Evolutionary conservation across 176 grass and related monocot genomes (phyloP), one percentile per base, ranked within the genome.

Genomic region (Oryza longistaminata): DNA sequence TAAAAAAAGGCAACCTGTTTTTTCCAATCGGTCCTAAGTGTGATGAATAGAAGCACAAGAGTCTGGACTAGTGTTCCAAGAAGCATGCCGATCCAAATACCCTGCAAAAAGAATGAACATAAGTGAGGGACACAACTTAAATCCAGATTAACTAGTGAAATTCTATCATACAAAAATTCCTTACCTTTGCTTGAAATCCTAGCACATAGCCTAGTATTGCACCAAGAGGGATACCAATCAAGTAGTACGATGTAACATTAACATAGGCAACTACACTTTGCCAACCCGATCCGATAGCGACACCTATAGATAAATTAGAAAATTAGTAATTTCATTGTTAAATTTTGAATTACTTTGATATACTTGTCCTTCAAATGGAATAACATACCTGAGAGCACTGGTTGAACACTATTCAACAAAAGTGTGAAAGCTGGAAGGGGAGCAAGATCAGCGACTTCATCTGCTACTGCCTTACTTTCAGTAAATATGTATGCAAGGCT

Each of bases 81-180:
- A 66, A 98, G 60, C 96, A 98, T 98, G 53, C 90, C 93, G 10
- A 94, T 87, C 96, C 96, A 98, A 85, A 98, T 95, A 17, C 96
- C 96, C 96, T 98, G 70, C 17, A 81, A 21, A 17, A 73, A 68
- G 2, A 44, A 88, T 4, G 11, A 88, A 52, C 6, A 7, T 15
- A 12, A 50, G 50, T 78, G 65, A 75, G 19, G 14, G 53, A 64
- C 52, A 65, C 0, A 19, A 35, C 2, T 27, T 9, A 67, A 3
- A 45, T 10, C 77, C 1, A 73, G 2, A 84, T 19, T 27, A 26
- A 29, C 24, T 62, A 22, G 2, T 31, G 70, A 65, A 61, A 60
- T 27, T 33, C 6, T 65, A 73, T 16, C 2, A 7, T 31, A 2
- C 1, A 64, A 7, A 17, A 75, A 33, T 48, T 24, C 70, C 73